Evolutionary conservation across 768 basidiomycete genomes (phyloP), one percentile per base, ranked within the genome.

Genomic region (Filobasidium floriforme): DNA sequence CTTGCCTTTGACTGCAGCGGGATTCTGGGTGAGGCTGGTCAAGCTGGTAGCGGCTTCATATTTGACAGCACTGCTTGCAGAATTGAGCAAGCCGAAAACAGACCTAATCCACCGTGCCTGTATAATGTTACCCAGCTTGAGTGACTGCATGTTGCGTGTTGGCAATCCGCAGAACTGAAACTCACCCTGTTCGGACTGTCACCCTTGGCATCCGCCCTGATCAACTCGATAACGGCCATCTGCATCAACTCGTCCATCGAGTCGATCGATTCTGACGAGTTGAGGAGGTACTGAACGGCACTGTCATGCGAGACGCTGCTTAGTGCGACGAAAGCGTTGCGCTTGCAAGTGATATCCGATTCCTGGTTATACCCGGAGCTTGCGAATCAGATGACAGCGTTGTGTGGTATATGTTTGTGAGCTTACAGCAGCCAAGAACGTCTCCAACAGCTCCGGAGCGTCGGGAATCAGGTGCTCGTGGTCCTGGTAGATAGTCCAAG

Each of bases 11-110:
- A 98, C 85, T 10, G 96, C 96, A 22, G 92, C 90, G 15, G 92
- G 88, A 78, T 94, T 94, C 79, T 94, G 91, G 0, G 94, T 97
- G 41, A 98, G 83, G 1, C 89, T 87, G 0, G 96, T 98, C 49
- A 98, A 83, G 2, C 91, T 94, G 4, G 89, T 92, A 1, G 96
- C 94, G 24, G 94, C 94, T 75, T 98, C 96, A 73, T 98, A 98
- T 77, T 94, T 96, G 67, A 97, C 94, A 5, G 91, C 89, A 76
- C 92, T 89, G 7, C 91, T 93, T 0, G 89, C 82, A 1, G 89
- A 87, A 74, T 89, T 89, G 59, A 98, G 83, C 22, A 97, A 84
- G 75, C 97, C 92, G 66, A 92, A 92, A 75, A 98, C 91, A 78
- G 85, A 86, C 28, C 91, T 86, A 75, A 98, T 94, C 81, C 93